A percentile compares a stretch with the other conserved stretches of the same genome.
These are phyloP conservation scores for Didymosphaeria variabile DNA, from an alignment of 2,329 filamentous ascomycete genomes.

Conservation along the genomic window DNA sequence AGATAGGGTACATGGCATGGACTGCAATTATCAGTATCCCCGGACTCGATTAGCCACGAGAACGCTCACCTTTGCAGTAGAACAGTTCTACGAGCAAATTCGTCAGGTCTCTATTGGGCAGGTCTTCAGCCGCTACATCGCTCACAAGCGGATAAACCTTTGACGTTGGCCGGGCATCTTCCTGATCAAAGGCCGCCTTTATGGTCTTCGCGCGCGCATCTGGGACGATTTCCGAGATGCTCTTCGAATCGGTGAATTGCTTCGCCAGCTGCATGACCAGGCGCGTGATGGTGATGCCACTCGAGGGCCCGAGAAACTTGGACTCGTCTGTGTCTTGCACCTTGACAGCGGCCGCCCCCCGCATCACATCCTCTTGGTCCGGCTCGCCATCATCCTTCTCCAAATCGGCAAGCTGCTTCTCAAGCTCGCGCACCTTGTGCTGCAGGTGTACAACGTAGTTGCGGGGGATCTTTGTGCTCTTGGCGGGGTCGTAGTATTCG, in stretches of 20 bases:
- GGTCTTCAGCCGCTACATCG: constrained; percentile 76
- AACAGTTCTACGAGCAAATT: constrained; percentile 86
- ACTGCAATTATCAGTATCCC: constrained; percentile 60
- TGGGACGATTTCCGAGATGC: constrained; percentile 90
- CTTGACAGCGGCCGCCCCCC: constrained; percentile 84
- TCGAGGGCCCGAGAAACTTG: constrained; percentile 91
- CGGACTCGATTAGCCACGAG: background rate
- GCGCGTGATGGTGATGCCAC: constrained; percentile 93
- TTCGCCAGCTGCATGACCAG: constrained; percentile 97
- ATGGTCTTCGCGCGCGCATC: constrained; percentile 73
- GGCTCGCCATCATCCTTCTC: constrained; percentile 77
- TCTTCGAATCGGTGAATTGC: constrained; percentile 87
- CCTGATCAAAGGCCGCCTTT: constrained; percentile 72
- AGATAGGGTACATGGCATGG: constrained; percentile 84
- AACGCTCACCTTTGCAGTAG: constrained; percentile 74
- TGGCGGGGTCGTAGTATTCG: constrained; percentile 93
- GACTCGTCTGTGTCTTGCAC: constrained; percentile 87
- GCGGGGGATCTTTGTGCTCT: constrained; percentile 84
- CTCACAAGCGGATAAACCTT: constrained; percentile 94
- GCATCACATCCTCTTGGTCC: constrained; percentile 84
- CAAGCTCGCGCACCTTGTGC: constrained; percentile 82
- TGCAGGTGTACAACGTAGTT: constrained; percentile 93
- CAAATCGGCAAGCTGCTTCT: constrained; percentile 80
- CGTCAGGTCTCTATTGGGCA: constrained; percentile 78
- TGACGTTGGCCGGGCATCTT: constrained; percentile 72